Conservation (phyloP, 495 filamentous ascomycete species). For the Aspergillus taichungensis region DNA sequence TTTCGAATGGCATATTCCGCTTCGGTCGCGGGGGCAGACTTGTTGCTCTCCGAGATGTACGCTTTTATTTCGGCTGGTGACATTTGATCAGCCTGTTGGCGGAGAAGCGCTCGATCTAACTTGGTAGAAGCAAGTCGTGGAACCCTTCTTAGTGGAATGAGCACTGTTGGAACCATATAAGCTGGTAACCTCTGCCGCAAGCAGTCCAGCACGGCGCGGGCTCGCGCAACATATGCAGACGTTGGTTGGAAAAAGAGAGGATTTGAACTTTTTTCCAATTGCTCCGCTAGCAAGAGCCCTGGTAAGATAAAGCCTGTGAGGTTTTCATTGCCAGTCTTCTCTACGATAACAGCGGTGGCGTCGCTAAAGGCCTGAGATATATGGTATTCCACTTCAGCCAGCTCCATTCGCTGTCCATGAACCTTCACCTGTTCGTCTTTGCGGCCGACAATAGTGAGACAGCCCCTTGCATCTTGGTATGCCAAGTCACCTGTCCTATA, state of each 20-base stretch:
- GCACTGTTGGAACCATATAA: slow-evolving; percentile 34
- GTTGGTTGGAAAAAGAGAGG: not conserved
- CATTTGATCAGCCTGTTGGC: not conserved
- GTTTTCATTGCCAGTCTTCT: slow-evolving; percentile 4
- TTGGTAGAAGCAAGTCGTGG: slow-evolving; percentile 28
- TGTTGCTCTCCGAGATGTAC: not conserved
- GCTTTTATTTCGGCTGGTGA: not conserved
- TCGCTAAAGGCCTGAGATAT: not conserved
- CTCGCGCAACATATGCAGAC: not conserved
- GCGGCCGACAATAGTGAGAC: not conserved
- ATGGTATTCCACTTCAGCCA: slow-evolving; percentile 3
- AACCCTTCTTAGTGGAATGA: slow-evolving; percentile 22
- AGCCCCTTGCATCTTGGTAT: not conserved
- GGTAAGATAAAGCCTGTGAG: not conserved
- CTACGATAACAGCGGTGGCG: not conserved
- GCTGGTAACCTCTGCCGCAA: slow-evolving; percentile 7
- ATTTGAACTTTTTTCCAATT: not conserved
- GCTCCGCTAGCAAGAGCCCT: not conserved
- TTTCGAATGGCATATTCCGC: not conserved
- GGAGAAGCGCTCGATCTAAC: slow-evolving; percentile 12
- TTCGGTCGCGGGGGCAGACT: not conserved
- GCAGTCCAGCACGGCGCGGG: not conserved
- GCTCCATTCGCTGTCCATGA: slow-evolving; percentile 3
- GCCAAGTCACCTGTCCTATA: slow-evolving; percentile 4
- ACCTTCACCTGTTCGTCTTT: slow-evolving; percentile 7